phyloP scores from a whole-genome alignment of 1,139 yeast species.

The Williopsis jadinii region DNA sequence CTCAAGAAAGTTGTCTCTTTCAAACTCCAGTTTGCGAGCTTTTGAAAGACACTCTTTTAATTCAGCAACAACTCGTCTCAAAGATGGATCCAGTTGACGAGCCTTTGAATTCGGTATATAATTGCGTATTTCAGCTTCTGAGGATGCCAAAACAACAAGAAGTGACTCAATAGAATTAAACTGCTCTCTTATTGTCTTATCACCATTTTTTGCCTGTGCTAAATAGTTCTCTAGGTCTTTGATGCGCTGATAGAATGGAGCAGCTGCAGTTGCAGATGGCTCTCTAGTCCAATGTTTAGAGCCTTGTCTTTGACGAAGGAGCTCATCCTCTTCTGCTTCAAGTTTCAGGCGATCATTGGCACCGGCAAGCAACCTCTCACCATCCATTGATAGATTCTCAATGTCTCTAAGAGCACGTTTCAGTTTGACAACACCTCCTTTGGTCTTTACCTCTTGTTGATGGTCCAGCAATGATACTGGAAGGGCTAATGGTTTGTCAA shows the following conservation, averaged over 20 bases:
- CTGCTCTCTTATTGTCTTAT: slow-evolving; percentile 40
- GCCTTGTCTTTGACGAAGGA: slow-evolving; percentile 42
- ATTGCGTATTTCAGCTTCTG: slow-evolving; percentile 33
- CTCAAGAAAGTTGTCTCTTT: slow-evolving; percentile 35
- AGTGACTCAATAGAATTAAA: slow-evolving; percentile 36
- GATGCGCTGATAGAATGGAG: slow-evolving; percentile 33
- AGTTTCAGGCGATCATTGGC: slow-evolving; percentile 40
- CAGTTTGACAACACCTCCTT: slow-evolving; percentile 46
- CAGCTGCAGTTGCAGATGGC: slow-evolving; percentile 33
- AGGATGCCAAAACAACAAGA: slow-evolving; percentile 39
- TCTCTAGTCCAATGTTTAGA: slow-evolving; percentile 42
- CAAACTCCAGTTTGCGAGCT: slow-evolving; percentile 22
- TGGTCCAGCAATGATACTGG: slow-evolving; percentile 54
- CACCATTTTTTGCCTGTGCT: slow-evolving; percentile 57
- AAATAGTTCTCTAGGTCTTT: slow-evolving; percentile 43
- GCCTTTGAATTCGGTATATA: slow-evolving; percentile 46
- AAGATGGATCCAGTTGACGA: slow-evolving; percentile 33
- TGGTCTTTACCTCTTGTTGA: slow-evolving; percentile 43
- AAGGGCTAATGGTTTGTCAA: slow-evolving; percentile 54
- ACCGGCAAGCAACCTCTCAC: slow-evolving; percentile 35
- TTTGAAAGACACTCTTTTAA: slow-evolving; percentile 35
- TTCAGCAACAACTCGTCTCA: slow-evolving; percentile 33
- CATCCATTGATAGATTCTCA: slow-evolving; percentile 33
- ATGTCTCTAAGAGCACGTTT: slow-evolving; percentile 41
- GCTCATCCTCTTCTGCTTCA: slow-evolving; percentile 52